phyloP scores from a whole-genome alignment of 192 early-diverging fungal genomes.

The Umbelopsis sp. region DNA sequence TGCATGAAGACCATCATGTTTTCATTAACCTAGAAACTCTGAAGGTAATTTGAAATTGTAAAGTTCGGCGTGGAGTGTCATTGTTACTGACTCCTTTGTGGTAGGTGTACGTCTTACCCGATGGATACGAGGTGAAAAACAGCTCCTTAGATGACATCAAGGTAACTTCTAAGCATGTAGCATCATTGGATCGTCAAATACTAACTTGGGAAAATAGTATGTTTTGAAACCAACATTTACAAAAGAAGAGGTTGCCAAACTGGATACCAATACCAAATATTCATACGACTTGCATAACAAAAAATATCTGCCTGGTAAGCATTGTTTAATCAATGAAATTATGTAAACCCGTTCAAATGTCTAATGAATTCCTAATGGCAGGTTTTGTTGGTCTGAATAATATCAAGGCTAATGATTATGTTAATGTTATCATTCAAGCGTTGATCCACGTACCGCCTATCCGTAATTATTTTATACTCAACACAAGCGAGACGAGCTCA shows the following conservation, averaged over 20 bases:
- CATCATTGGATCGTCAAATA: neutral
- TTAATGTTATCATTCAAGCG: constrained; percentile 90
- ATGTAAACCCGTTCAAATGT: neutral
- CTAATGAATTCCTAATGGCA: constrained; percentile 7
- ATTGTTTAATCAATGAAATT: too few species aligned
- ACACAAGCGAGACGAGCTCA: constrained; percentile 48
- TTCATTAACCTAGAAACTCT: constrained; percentile 90
- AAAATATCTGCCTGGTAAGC: constrained; percentile 75
- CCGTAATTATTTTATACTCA: constrained; percentile 79
- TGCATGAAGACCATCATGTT: constrained; percentile 95
- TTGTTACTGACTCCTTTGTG: neutral
- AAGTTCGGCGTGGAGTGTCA: neutral
- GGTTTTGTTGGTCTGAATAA: constrained; percentile 94
- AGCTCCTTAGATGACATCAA: constrained; percentile 91
- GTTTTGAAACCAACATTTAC: constrained; percentile 84
- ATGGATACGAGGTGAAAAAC: constrained; percentile 89
- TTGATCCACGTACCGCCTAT: constrained; percentile 84
- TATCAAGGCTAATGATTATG: constrained; percentile 93
- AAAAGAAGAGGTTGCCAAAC: constrained; percentile 54
- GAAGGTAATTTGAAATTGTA: constrained; percentile 42
- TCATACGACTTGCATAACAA: constrained; percentile 87
- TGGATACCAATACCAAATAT: constrained; percentile 63
- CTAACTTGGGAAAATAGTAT: constrained; percentile 50
- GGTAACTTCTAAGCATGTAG: constrained; percentile 36
- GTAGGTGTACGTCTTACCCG: constrained; percentile 88